Evolutionary conservation across 2,329 filamentous ascomycete genomes (phyloP).

Genomic region (Colletotrichum navitas): DNA sequence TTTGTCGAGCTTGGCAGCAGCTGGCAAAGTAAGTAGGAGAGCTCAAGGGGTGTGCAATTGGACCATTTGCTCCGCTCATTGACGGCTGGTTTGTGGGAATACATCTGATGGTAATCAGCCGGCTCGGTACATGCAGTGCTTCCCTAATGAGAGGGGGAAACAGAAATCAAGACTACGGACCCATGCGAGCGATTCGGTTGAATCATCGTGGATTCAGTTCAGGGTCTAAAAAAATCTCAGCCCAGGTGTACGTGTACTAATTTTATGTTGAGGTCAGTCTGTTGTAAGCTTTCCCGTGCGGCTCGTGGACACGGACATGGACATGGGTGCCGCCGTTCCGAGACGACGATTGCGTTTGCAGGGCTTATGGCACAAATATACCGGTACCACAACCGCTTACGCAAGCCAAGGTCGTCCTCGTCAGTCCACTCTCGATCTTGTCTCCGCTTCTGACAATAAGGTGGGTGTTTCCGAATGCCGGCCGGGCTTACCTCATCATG

Average conservation of each 20-base stretch:
- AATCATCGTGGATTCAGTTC: not conserved
- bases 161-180: not conserved
- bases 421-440: constrained; percentile 27
- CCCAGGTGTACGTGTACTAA: not conserved
- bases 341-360: constrained; percentile 20
- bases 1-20: constrained; percentile 23
- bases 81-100: not conserved
- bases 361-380: constrained; percentile 24
- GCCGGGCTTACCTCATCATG: constrained; percentile 19
- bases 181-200: not conserved
- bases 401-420: constrained; percentile 39
- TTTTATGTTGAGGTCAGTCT: constrained; percentile 9
- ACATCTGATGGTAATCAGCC: not conserved
- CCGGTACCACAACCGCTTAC: constrained; percentile 37
- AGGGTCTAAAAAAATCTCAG: not conserved
- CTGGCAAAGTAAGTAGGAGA: not conserved
- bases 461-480: not conserved
- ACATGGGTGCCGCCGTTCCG: constrained; percentile 20
- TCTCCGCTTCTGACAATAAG: constrained; percentile 21
- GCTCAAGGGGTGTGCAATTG: not conserved
- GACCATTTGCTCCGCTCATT: constrained; percentile 23
- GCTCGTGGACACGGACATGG: constrained; percentile 22
- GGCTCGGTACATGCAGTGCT: not conserved
- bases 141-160: not conserved
- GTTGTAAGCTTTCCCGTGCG: constrained; percentile 19